Percentiles rank a stretch among this genome's conserved stretches.
Evolutionary conservation across 352 stramenopile species (phyloP).

Genomic region (Phytophthora cajani): DNA sequence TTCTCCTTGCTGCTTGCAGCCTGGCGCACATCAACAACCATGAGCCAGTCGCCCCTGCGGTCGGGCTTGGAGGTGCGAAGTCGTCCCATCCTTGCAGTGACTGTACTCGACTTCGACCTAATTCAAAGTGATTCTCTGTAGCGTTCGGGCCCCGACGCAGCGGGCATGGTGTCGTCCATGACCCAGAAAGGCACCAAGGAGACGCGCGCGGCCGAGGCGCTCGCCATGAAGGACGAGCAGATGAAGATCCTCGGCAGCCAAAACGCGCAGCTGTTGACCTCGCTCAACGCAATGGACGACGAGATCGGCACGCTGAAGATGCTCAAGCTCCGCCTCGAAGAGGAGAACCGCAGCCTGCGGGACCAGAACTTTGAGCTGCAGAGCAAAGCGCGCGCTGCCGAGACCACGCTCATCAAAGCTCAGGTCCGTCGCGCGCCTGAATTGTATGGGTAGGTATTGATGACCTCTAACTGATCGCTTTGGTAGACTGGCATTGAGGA

Average conservation of each 20-base stretch:
- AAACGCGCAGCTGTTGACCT: slow-evolving; percentile 88
- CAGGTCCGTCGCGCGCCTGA: slow-evolving; percentile 35
- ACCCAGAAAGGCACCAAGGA: slow-evolving; percentile 84
- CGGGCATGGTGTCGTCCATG: slow-evolving; percentile 50
- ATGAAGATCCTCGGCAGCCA: slow-evolving; percentile 95
- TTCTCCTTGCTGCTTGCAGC: slow-evolving; percentile 1
- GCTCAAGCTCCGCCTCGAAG: slow-evolving; percentile 74
- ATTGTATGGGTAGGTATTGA: neutral
- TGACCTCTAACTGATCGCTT: slow-evolving; percentile 1
- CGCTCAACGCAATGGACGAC: slow-evolving; percentile 89
- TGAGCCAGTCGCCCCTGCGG: slow-evolving; percentile 34
- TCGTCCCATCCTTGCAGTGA: neutral
- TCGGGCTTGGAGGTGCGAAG: slow-evolving; percentile 23
- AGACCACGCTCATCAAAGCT: slow-evolving; percentile 84
- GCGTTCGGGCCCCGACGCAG: slow-evolving; percentile 32
- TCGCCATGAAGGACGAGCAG: slow-evolving; percentile 97
- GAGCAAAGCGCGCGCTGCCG: slow-evolving; percentile 86
- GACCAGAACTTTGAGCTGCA: slow-evolving; percentile 95
- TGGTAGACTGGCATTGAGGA: slow-evolving; percentile 78
- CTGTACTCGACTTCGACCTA: neutral
- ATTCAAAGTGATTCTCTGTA: slow-evolving; percentile 6
- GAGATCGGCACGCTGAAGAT: slow-evolving; percentile 71
- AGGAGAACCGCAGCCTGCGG: slow-evolving; percentile 92
- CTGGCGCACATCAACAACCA: slow-evolving; percentile 4
- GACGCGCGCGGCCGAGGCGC: slow-evolving; percentile 88